Evolutionary conservation across 2,329 filamentous ascomycete genomes (phyloP), one percentile per base, ranked within the genome.

Genomic region (Talaromyces islandicus): DNA sequence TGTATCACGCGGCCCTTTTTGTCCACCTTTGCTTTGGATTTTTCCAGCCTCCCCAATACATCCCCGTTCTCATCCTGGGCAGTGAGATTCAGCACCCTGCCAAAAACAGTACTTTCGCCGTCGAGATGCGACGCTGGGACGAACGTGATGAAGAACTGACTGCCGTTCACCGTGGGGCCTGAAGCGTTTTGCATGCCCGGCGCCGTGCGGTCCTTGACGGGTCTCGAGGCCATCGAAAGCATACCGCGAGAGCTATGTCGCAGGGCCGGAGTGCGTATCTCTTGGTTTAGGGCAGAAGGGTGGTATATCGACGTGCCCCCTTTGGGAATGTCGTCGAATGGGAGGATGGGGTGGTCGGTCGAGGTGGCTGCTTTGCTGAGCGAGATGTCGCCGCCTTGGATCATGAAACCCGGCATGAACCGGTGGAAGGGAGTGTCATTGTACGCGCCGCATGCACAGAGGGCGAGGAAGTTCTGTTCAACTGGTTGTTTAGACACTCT

Each of bases 31-130:
- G 83, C 75, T 66, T 87, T 84, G 58, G 87, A 77, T 65, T 80
- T 81, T 61, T 86, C 84, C 64, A 88, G 67, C 4, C 80, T 81
- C 19, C 78, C 74, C 59, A 77, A 63, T 11, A 77, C 71, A 68
- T 78, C 73, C 9, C 70, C 77, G 6, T 68, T 75, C 64, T 79
- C 81, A 70, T 80, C 80, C 43, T 69, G 74, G 32, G 66, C 69
- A 54, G 64, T 73, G 63, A 74, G 57, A 57, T 75, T 76, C 64
- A 88, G 71, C 19, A 88, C 78, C 64, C 83, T 81, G 14, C 85
- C 85, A 73, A 88, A 88, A 1, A 87, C 84, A 0, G 85, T 87
- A 67, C 87, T 88, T 69, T 85, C 84, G 7, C 85, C 85, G 70
- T 88, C 85, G 38, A 88, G 72, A 78, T 88, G 85, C 58, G 84